A percentile compares a stretch with the other conserved stretches of the same genome.
phyloP scores from a whole-genome alignment of 768 basidiomycete genomes.

The Ephemerocybe angulata region DNA sequence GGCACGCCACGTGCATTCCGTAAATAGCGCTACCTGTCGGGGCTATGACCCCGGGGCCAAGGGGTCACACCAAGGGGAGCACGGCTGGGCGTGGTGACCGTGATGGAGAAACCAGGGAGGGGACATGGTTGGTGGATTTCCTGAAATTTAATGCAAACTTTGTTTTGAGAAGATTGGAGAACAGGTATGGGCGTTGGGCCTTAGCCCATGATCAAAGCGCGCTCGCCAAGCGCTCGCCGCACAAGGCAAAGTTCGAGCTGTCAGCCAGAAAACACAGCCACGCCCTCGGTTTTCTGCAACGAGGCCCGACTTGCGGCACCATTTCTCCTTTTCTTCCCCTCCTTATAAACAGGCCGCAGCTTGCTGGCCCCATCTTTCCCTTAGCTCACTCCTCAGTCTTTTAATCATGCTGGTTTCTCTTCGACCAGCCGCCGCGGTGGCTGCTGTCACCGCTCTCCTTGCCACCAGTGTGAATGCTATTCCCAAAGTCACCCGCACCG shows the following conservation, averaged over 20 bases:
- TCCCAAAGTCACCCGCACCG: constrained; percentile 61
- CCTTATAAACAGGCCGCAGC: background rate
- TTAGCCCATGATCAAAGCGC: too few species aligned
- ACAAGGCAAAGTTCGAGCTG: background rate
- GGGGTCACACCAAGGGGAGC: too few species aligned
- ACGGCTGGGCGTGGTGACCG: too few species aligned
- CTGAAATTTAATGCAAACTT: too few species aligned
- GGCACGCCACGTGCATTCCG: too few species aligned
- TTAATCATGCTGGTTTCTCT: constrained; percentile 23
- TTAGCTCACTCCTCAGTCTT: constrained; percentile 4
- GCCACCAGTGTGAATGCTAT: constrained; percentile 61
- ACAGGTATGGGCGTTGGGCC: too few species aligned
- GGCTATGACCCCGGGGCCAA: too few species aligned
- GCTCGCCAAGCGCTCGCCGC: too few species aligned
- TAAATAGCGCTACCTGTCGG: too few species aligned
- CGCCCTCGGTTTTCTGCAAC: background rate
- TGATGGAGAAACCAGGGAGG: too few species aligned
- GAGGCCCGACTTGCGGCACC: background rate
- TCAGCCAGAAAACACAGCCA: constrained; percentile 2
- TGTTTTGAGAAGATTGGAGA: too few species aligned
- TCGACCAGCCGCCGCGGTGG: constrained; percentile 33
- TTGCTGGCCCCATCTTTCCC: background rate
- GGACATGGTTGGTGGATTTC: too few species aligned
- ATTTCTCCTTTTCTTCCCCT: constrained; percentile 6
- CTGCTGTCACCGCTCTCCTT: constrained; percentile 37